Conservation (phyloP, 768 basidiomycete genomes). For the Pleurotus pulmonarius region DNA sequence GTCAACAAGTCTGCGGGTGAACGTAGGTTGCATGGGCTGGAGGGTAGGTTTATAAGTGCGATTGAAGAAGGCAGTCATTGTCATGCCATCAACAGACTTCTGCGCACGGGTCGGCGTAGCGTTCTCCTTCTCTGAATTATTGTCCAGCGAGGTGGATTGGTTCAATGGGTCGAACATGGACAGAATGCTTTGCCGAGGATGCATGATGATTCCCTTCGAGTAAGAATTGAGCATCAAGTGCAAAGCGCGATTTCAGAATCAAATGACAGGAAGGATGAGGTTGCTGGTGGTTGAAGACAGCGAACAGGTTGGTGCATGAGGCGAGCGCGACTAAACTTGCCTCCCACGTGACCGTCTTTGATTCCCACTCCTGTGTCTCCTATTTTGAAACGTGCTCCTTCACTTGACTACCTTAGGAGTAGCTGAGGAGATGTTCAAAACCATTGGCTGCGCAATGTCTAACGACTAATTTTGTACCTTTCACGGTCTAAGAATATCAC, state of each 20-base stretch:
- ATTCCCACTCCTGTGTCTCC: too few species aligned
- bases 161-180: constrained; percentile 48
- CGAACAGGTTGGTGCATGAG: too few species aligned
- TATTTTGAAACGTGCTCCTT: neutral
- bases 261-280: neutral
- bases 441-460: too few species aligned
- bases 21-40: constrained; percentile 18
- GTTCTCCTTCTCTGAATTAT: constrained; percentile 49
- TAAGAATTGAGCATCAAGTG: too few species aligned
- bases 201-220: neutral
- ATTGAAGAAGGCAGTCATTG: constrained; percentile 34
- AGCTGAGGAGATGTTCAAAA: too few species aligned
- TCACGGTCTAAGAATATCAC: too few species aligned
- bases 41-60: constrained; percentile 22
- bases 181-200: constrained; percentile 43
- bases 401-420: too few species aligned
- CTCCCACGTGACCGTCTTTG: constrained; percentile 1
- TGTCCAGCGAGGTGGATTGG: constrained; percentile 12
- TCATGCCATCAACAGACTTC: constrained; percentile 14
- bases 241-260: neutral
- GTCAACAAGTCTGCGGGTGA: constrained; percentile 42
- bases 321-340: neutral
- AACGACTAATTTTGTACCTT: too few species aligned
- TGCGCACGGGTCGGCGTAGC: constrained; percentile 15
- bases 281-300: neutral